These are phyloP conservation scores for Otatea glauca DNA, from an alignment of 176 grass and related monocot genomes.

Conservation along the genomic window DNA sequence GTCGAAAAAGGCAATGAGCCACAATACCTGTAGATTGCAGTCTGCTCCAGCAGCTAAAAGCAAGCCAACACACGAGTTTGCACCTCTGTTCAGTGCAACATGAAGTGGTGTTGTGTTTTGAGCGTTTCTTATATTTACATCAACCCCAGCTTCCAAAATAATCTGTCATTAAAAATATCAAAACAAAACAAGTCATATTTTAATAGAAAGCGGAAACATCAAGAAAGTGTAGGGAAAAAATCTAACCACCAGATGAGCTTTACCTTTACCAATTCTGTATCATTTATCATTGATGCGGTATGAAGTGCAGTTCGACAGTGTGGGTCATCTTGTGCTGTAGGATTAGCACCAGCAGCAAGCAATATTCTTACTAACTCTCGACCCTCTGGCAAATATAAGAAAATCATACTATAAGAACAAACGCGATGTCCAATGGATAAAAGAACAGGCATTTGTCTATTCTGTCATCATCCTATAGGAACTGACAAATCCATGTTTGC, in stretches of 20 bases:
- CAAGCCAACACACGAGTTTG: slow-evolving; percentile 93
- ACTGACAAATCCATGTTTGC: slow-evolving; percentile 25
- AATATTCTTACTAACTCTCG: slow-evolving; percentile 90
- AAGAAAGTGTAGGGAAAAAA: slow-evolving; percentile 10
- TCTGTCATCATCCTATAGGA: slow-evolving; percentile 19
- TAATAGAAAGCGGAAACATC: slow-evolving; percentile 12
- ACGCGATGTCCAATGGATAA: slow-evolving; percentile 18
- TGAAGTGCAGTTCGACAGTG: slow-evolving; percentile 91
- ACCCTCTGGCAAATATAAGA: slow-evolving; percentile 71
- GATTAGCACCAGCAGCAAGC: slow-evolving; percentile 92
- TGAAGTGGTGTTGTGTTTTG: slow-evolving; percentile 96
- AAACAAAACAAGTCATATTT: slow-evolving; percentile 20
- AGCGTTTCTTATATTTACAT: slow-evolving; percentile 96
- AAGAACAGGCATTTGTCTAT: slow-evolving; percentile 11
- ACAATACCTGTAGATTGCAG: slow-evolving; percentile 89
- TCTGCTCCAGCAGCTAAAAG: slow-evolving; percentile 95
- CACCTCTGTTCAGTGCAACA: slow-evolving; percentile 95
- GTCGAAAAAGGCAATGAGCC: neutral
- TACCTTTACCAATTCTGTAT: slow-evolving; percentile 95
- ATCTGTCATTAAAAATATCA: slow-evolving; percentile 61
- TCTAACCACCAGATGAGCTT: slow-evolving; percentile 19
- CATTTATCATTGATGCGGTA: slow-evolving; percentile 98
- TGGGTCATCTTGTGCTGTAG: slow-evolving; percentile 82
- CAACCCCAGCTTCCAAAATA: slow-evolving; percentile 91
- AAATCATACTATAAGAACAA: slow-evolving; percentile 43